Evolutionary conservation across 2,329 filamentous ascomycete genomes (phyloP).

Genomic region (Ophiostoma triangulosporum): DNA sequence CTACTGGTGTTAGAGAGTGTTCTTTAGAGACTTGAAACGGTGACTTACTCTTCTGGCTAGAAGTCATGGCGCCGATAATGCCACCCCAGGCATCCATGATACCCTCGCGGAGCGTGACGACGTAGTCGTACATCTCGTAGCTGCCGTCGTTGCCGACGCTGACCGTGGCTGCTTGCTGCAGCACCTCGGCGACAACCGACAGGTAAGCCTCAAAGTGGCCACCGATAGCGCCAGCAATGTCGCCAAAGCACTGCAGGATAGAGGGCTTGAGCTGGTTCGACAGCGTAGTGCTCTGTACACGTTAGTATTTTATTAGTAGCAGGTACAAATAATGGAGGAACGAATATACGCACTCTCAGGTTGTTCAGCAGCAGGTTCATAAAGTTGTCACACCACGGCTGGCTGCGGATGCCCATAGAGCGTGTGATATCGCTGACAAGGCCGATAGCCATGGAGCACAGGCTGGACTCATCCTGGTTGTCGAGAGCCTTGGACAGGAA

Average conservation of each 20-base stretch:
- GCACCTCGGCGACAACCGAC: conserved; percentile 78
- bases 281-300: conserved; percentile 56
- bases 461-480: conserved; percentile 87
- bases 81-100: conserved; percentile 99
- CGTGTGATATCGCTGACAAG: conserved; percentile 93
- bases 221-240: conserved; percentile 89
- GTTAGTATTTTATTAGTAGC: conserved; percentile 8
- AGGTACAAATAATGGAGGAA: not conserved
- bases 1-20: conserved; percentile 26
- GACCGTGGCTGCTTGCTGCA: conserved; percentile 83
- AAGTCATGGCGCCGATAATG: conserved; percentile 88
- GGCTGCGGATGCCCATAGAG: conserved; percentile 76
- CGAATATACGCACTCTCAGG: conserved; percentile 28
- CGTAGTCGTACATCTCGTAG: conserved; percentile 94
- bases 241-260: conserved; percentile 94
- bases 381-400: conserved; percentile 91
- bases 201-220: conserved; percentile 89
- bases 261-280: conserved; percentile 97
- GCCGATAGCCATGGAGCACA: conserved; percentile 95
- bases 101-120: conserved; percentile 85
- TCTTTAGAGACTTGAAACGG: no score
- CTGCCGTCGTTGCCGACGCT: conserved; percentile 65
- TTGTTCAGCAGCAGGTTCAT: conserved; percentile 98
- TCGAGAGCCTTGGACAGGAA: conserved; percentile 88
- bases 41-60: conserved; percentile 57